A percentile compares a stretch with the other conserved stretches of the same genome.
phyloP scores from a whole-genome alignment of 2,329 filamentous ascomycete species.

The Verticillium albo-atrum region DNA sequence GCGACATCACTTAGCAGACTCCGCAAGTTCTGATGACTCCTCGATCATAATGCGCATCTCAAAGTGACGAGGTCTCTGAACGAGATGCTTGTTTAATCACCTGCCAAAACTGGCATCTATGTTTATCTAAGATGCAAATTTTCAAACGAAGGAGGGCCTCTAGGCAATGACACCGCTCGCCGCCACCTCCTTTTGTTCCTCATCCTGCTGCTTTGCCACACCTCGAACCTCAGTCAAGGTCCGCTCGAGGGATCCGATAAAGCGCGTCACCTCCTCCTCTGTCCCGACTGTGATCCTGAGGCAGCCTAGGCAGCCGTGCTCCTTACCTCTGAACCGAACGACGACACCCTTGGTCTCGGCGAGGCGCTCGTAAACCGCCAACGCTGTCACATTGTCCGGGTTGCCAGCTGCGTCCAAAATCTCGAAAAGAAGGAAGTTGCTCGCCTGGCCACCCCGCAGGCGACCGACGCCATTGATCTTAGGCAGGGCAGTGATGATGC shows the following conservation, averaged over 20 bases:
- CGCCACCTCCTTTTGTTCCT: constrained; percentile 29
- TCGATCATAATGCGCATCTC: too few relatives aligned
- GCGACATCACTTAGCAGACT: too few relatives aligned
- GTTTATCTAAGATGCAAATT: too few relatives aligned
- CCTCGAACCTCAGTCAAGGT: constrained; percentile 42
- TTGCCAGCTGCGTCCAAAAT: constrained; percentile 69
- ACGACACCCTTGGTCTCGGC: constrained; percentile 87
- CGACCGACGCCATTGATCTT: constrained; percentile 72
- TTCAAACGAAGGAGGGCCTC: constrained; percentile 2
- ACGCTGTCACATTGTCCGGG: constrained; percentile 73
- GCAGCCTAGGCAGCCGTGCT: constrained; percentile 84
- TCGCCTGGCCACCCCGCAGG: constrained; percentile 72
- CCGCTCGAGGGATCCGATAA: constrained; percentile 63
- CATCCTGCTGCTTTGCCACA: constrained; percentile 16
- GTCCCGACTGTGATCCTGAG: constrained; percentile 91
- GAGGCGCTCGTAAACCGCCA: constrained; percentile 77
- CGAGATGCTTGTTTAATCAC: too few relatives aligned
- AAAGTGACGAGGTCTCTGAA: too few relatives aligned
- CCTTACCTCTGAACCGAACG: constrained; percentile 88
- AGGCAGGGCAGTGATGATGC: constrained; percentile 69
- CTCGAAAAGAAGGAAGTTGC: constrained; percentile 90
- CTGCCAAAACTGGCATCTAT: too few relatives aligned
- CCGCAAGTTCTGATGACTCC: too few relatives aligned
- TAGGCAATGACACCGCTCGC: constrained; percentile 32
- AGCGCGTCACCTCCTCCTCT: constrained; percentile 75